phyloP scores from a whole-genome alignment of 768 basidiomycete species.

The Phlebiopsis flavidoalba region DNA sequence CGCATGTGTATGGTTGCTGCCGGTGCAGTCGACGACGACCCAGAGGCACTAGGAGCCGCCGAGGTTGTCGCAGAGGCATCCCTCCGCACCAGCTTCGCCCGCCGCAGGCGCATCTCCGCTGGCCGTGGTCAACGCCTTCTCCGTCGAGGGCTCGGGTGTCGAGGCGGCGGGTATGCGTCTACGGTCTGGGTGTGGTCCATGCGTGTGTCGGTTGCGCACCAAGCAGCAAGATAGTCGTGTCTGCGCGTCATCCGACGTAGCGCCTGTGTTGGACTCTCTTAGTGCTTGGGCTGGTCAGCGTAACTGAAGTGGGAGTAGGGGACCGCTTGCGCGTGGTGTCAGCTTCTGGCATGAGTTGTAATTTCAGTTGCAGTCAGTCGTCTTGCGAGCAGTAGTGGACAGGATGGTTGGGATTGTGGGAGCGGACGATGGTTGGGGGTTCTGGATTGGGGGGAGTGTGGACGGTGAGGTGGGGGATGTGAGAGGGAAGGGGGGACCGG shows the following conservation, averaged over 20 bases:
- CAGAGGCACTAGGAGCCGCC: conserved; percentile 48
- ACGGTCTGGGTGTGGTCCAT: conserved; percentile 46
- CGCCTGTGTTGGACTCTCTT: conserved; percentile 85
- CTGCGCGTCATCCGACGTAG: conserved; percentile 57
- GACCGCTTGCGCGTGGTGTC: conserved; percentile 83
- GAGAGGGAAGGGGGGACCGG: conserved; percentile 14
- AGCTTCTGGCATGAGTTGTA: conserved; percentile 80
- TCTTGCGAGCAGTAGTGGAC: conserved; percentile 24
- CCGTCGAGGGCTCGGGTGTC: conserved; percentile 50
- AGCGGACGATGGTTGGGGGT: conserved; percentile 13
- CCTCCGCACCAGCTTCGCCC: conserved; percentile 30
- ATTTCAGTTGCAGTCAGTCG: conserved; percentile 33
- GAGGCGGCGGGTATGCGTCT: conserved; percentile 47
- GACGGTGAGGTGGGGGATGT: conserved; percentile 22
- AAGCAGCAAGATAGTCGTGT: conserved; percentile 38
- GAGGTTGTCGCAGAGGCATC: conserved; percentile 41
- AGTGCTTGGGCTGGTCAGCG: conserved; percentile 72
- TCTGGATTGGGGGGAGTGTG: conserved; percentile 22
- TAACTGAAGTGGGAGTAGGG: conserved; percentile 78
- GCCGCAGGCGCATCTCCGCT: conserved; percentile 27
- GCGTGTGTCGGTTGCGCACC: conserved; percentile 54
- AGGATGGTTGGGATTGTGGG: conserved; percentile 19
- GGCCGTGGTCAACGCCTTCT: conserved; percentile 30
- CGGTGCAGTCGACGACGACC: conserved; percentile 44
- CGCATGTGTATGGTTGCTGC: conserved; percentile 94